Evolutionary conservation across 2,329 filamentous ascomycete genomes (phyloP), one percentile per base, ranked within the genome.

Genomic region (Fusarium newnesense): DNA sequence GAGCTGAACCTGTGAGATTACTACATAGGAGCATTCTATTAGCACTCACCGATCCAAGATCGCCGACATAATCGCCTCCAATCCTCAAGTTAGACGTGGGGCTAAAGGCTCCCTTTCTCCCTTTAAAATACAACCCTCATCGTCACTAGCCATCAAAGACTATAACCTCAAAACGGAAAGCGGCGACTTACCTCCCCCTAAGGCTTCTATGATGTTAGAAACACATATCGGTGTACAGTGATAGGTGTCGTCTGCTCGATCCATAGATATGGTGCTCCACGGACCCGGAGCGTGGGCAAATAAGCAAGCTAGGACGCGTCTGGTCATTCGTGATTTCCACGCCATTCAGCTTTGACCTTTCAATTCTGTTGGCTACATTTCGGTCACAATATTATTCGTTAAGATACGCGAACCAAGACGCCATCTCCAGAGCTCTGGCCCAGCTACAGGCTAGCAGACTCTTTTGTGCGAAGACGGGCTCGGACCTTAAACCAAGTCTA

Each of bases 271-370:
- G 63, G 40, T 60, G 63, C 68, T 65, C 76, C 76, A 77, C 42
- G 63, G 39, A 72, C 72, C 75, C 68, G 75, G 75, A 74, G 58
- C 50, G 58, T 77, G 74, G 76, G 59, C 69, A 72, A 69, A 67
- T 52, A 59, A 63, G 40, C 49, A 59, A 67, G 64, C 63, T 60
- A 69, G 60, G 42, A 69, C 59, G 59, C 26, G 37, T 59, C 30
- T 40, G 47, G 53, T 61, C 37, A 57, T 30, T 59, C 19, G 24
- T 53, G 36, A 40, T 30, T 36, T 32, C 34, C 32, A 47, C 28
- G 21, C 37, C 47, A 28, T 47, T 42, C 39, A 37, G 26, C 37
- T 43, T 50, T 62, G 47, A 32, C n/a, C 19, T 21, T 26, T 37
- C n/a, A 34, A 43, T 40, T 26, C 49, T 43, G 50, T 21, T 49